phyloP scores from a whole-genome alignment of 208 protist species.

The Trypanosoma theileri region DNA sequence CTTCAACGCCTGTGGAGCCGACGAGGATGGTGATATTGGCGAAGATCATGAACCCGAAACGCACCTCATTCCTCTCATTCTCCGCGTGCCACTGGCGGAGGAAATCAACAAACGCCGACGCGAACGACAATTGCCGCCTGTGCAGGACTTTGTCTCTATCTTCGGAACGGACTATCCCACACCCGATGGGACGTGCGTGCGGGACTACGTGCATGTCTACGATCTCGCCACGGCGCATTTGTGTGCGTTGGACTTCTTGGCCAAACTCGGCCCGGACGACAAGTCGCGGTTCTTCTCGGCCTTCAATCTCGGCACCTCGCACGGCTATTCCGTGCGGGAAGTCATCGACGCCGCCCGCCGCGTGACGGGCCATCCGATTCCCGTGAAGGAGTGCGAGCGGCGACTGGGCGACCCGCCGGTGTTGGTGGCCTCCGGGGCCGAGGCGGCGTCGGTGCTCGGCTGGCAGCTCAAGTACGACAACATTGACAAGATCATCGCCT shows the following conservation, averaged over 20 bases:
- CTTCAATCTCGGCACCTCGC: slow-evolving; percentile 96
- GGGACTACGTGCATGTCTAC: slow-evolving; percentile 99
- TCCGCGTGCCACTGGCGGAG: slow-evolving; percentile 90
- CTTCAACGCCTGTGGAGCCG: slow-evolving; percentile 98
- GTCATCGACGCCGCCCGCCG: slow-evolving; percentile 92
- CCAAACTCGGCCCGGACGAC: slow-evolving; percentile 37
- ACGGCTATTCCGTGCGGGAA: slow-evolving; percentile 94
- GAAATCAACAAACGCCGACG: slow-evolving; percentile 60
- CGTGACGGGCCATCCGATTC: slow-evolving; percentile 90
- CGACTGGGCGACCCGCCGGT: slow-evolving; percentile 73
- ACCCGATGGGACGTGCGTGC: slow-evolving; percentile 94
- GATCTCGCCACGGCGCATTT: slow-evolving; percentile 96
- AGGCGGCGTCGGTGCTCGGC: slow-evolving; percentile 61
- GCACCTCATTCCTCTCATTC: slow-evolving; percentile 97
- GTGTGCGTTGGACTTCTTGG: slow-evolving; percentile 82
- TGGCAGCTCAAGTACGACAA: slow-evolving; percentile 78
- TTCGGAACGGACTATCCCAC: slow-evolving; percentile 95
- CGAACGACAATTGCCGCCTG: slow-evolving; percentile 37
- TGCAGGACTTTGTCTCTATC: slow-evolving; percentile 64
- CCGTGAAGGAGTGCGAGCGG: slow-evolving; percentile 66
- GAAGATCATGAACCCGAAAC: slow-evolving; percentile 96
- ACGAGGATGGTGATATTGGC: slow-evolving; percentile 94
- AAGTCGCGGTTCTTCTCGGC: slow-evolving; percentile 62
- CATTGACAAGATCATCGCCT: slow-evolving; percentile 78
- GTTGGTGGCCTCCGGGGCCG: slow-evolving; percentile 67